Evolutionary conservation across 768 basidiomycete genomes (phyloP), one percentile per base, ranked within the genome.

Genomic region (Kwoniella bestiolae): DNA sequence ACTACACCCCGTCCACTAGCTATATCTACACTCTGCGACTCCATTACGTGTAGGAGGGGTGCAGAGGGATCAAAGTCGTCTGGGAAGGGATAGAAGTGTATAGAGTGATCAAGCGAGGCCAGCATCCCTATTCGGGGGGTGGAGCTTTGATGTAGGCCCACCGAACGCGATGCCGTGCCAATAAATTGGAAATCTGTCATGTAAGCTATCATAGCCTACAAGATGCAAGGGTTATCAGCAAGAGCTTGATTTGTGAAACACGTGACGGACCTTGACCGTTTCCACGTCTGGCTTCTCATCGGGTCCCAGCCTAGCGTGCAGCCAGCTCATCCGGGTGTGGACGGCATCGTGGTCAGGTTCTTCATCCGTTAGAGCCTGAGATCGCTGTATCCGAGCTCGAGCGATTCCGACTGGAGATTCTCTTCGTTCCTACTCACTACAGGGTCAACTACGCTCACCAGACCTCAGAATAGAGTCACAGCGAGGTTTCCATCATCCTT

Each of bases 141-240:
- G 8, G 73, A 73, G 29, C 66, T 67, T 46, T 72, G 66, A 21
- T 74, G 74, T 34, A 82, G 63, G 0, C 79, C 79, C 11, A 80
- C 70, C 2, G 75, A 69, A 21, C 76, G 69, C 4, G 78, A 66
- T 3, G 79, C 79, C 3, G 79, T 79, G 5, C 81, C 81, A 58
- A 81, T 78, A 60, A 81, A 79, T 60, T 79, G 78, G 57, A 79
- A 79, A 68, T 82, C 81, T 25, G 76, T 71, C 63, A 81, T 75
- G 55, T 80, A 81, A 1, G 78, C 80, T 12, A 81, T 75, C 66
- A 82, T 79, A n/a, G 71, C 70, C 76, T 79, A 50, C n/a, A 11
- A 41, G 3, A 21, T 38, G 21, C 23, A 28, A 51, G 46, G 11
- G 52, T 38, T 21, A 25, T 41, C 32, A 47, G 18, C 26, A 23